Percentiles rank a stretch among this genome's conserved stretches.
phyloP scores from a whole-genome alignment of 805 yeast genomes.

The Grigorovia jiainica region DNA sequence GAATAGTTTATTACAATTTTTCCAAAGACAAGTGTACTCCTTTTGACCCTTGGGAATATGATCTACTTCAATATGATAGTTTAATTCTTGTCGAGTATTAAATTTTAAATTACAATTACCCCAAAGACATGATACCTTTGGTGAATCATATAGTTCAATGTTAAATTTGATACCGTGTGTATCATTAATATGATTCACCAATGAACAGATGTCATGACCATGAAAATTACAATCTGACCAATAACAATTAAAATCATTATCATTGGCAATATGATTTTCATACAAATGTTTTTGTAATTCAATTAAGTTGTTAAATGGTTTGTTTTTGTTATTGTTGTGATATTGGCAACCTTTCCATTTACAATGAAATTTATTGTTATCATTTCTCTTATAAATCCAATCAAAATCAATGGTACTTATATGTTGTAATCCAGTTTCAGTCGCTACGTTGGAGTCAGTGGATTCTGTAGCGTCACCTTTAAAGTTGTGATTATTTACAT shows the following conservation, averaged over 20 bases:
- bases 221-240: conserved; percentile 66
- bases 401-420: conserved; percentile 32
- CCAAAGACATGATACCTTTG: conserved; percentile 21
- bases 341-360: conserved; percentile 59
- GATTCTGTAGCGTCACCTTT: neutral
- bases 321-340: conserved; percentile 13
- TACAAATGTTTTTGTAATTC: conserved; percentile 45
- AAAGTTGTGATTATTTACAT: too few relatives aligned
- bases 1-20: conserved; percentile 63
- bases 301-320: conserved; percentile 28
- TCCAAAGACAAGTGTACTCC: conserved; percentile 67
- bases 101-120: conserved; percentile 43
- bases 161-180: conserved; percentile 34
- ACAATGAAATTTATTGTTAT: conserved; percentile 34
- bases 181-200: conserved; percentile 51
- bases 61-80: conserved; percentile 53
- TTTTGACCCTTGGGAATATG: conserved; percentile 74
- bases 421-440: too few relatives aligned
- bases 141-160: conserved; percentile 10
- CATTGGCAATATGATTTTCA: conserved; percentile 35
- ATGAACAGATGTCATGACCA: conserved; percentile 40
- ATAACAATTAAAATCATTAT: conserved; percentile 38
- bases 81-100: conserved; percentile 47
- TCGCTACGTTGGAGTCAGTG: too few relatives aligned
- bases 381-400: conserved; percentile 29